Conservation (phyloP, 805 yeast genomes). For the Lachancea waltii region DNA sequence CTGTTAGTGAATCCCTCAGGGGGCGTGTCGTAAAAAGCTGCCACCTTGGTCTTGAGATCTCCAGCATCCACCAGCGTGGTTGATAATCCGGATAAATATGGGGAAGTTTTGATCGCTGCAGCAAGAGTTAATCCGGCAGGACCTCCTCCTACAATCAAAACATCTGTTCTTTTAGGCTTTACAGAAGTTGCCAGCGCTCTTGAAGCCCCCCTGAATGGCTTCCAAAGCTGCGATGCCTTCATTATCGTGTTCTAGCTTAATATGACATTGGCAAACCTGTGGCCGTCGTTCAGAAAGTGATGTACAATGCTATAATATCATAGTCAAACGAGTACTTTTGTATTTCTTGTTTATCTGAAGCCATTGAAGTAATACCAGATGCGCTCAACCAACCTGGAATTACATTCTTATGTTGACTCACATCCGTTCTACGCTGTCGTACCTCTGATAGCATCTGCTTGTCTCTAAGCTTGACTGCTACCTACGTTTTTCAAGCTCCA, state of each 20-base stretch:
- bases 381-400: no score
- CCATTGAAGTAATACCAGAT: no score
- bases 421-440: no score
- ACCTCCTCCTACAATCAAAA: slow-evolving; percentile 92
- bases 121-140: slow-evolving; percentile 92
- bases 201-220: not conserved
- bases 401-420: no score
- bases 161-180: slow-evolving; percentile 43
- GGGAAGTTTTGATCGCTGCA: slow-evolving; percentile 69
- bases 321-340: no score
- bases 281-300: no score
- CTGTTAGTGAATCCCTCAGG: slow-evolving; percentile 61
- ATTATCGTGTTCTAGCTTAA: slow-evolving; percentile 1
- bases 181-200: slow-evolving; percentile 4
- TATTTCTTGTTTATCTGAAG: no score
- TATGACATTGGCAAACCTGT: no score
- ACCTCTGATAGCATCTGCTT: no score
- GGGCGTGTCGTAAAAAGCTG: slow-evolving; percentile 34
- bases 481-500: no score
- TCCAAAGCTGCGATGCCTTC: not conserved
- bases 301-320: no score
- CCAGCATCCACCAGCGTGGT: slow-evolving; percentile 72
- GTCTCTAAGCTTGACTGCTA: no score
- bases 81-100: slow-evolving; percentile 49
- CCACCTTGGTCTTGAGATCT: slow-evolving; percentile 44